Percentiles rank a stretch among this genome's conserved stretches.
Conservation (phyloP, 495 filamentous ascomycete genomes). For the Tuber brumale region DNA sequence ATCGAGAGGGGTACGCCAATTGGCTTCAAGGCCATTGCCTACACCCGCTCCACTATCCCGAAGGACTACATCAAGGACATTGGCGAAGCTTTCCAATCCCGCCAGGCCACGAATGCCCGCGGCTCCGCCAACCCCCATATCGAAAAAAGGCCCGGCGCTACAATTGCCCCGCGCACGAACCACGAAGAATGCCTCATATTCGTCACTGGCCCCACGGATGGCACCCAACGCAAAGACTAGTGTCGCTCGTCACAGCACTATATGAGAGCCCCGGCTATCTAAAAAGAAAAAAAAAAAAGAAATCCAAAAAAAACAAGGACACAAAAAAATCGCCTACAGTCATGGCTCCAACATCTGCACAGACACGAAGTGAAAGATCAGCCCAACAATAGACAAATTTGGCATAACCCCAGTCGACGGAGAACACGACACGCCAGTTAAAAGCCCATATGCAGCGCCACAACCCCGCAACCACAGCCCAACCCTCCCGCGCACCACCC, state of each 20-base stretch:
- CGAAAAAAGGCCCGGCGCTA: constrained; percentile 72
- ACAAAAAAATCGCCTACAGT: constrained; percentile 77
- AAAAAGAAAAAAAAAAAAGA: too few species aligned
- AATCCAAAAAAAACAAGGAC: constrained; percentile 77
- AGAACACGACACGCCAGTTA: neutral
- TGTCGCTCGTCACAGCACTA: constrained; percentile 88
- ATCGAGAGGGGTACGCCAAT: constrained; percentile 86
- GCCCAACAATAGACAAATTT: constrained; percentile 25
- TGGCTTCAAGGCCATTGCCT: constrained; percentile 86
- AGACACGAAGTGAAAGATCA: neutral
- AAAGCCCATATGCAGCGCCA: constrained; percentile 42
- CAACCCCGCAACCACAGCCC: constrained; percentile 49
- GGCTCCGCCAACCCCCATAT: constrained; percentile 44
- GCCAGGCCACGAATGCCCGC: constrained; percentile 44
- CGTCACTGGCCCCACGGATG: constrained; percentile 55
- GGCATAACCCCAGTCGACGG: constrained; percentile 24
- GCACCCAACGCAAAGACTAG: constrained; percentile 71
- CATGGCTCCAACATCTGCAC: constrained; percentile 56
- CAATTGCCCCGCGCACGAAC: constrained; percentile 92
- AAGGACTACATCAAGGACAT: constrained; percentile 67
- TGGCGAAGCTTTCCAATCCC: constrained; percentile 43
- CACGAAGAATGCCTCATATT: constrained; percentile 88
- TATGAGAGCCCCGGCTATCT: constrained; percentile 73
- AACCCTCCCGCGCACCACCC: constrained; percentile 67
- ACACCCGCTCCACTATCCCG: constrained; percentile 69